Base-by-base conservation (phyloP, 768 basidiomycete genomes). In the Boletus reticuloceps region DNA sequence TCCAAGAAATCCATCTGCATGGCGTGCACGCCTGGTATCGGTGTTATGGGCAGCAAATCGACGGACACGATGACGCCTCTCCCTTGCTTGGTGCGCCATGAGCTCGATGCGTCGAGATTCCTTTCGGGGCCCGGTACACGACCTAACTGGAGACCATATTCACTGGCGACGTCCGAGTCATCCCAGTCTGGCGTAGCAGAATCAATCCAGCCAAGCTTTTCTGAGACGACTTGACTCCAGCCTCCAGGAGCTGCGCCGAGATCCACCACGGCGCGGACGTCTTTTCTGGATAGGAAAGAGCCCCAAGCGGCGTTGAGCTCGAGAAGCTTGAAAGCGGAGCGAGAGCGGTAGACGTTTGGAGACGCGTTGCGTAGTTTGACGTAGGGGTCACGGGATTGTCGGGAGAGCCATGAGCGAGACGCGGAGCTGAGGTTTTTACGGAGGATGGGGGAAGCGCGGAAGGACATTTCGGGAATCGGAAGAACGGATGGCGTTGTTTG, bases 171-270 rank as follows among this genome's bases (percentile, higher is more conserved):
- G 38, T 20, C 20, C 20, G 20, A 20, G 20, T 20, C 20, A 20
- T 31, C 51, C 32, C 40, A 29, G 40, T 55, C 50, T 41, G 53
- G 32, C 22, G 48, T 29, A 34, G 55, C 46, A 10, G 27, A 38
- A 27, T 63, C 55, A 32, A 59, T 61, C 78, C 81, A 83, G 4
- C 85, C 84, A n/a, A 91, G 66, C 53, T 82, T 79, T 32, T 75
- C 76, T 0, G 83, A 80, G 14, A 83, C 85, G 12, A 94, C 94
- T 66, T 97, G 94, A 47, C 88, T 89, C 95, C 96, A 98, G 0
- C 93, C 93, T 0, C 94, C 94, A 0, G 95, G 96, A 0, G 94
- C 91, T 0, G 91, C 91, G 16, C 96, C 95, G 20, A 97, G 81
- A 70, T 97, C 95, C 1, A 95, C 83, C 1, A 96, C 83, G 17